These are phyloP conservation scores for Microthlaspi erraticum DNA, from an alignment of 345 rosid genomes.

Conservation along the genomic window DNA sequence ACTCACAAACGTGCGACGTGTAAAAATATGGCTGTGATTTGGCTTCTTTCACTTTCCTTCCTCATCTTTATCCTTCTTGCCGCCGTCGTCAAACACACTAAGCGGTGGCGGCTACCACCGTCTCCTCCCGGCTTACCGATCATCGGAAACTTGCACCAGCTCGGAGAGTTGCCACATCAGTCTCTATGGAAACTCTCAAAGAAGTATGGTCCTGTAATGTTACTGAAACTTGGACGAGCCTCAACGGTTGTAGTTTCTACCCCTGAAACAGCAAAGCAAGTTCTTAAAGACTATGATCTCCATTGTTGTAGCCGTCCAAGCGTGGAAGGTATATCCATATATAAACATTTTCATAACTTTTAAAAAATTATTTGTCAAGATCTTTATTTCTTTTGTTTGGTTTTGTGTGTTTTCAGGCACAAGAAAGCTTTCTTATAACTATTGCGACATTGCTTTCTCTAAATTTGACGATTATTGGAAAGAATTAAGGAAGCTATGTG, in stretches of 20 bases:
- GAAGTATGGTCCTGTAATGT: constrained; percentile 42
- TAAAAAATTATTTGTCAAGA: background rate
- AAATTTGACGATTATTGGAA: constrained; percentile 48
- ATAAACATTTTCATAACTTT: background rate
- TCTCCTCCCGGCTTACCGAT: constrained; percentile 53
- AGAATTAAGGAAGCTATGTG: constrained; percentile 45
- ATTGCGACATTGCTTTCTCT: constrained; percentile 43
- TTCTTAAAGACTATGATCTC: constrained; percentile 44
- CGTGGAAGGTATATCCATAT: constrained; percentile 31
- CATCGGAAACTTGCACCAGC: constrained; percentile 54
- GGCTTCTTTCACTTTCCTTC: constrained; percentile 34
- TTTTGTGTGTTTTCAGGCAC: constrained; percentile 19
- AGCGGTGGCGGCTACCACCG: constrained; percentile 36
- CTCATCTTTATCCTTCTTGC: constrained; percentile 23
- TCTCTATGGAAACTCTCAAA: constrained; percentile 35
- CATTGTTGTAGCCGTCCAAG: constrained; percentile 53
- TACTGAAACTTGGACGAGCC: constrained; percentile 36
- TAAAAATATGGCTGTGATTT: constrained; percentile 20
- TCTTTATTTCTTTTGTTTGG: too few relatives aligned
- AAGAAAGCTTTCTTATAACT: constrained; percentile 46
- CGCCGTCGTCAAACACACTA: constrained; percentile 20
- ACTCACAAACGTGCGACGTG: constrained; percentile 32
- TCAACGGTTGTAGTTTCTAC: constrained; percentile 41
- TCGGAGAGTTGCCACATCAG: constrained; percentile 45
- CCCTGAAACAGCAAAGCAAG: constrained; percentile 42